These are phyloP conservation scores for Jackrogersella multiformis DNA, from an alignment of 495 filamentous ascomycete genomes.

Conservation along the genomic window DNA sequence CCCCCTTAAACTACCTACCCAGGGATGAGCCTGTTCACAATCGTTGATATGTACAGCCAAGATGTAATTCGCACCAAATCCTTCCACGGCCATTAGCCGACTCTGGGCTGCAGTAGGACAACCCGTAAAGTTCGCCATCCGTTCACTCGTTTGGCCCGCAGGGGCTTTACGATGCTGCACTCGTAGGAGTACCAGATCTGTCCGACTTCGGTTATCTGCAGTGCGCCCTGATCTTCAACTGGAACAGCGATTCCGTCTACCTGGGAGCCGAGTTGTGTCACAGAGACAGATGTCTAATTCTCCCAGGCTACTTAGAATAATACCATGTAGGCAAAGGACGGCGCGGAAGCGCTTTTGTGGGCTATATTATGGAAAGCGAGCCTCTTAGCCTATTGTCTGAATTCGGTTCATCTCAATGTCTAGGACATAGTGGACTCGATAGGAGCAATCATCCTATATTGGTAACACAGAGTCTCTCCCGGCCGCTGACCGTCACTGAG, in stretches of 20 bases:
- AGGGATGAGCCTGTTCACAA: constrained; percentile 1
- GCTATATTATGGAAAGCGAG: constrained; percentile 34
- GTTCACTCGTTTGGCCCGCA: constrained; percentile 34
- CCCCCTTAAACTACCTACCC: neutral
- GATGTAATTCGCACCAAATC: neutral
- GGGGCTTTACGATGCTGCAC: constrained; percentile 44
- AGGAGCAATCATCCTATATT: constrained; percentile 46
- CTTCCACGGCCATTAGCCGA: neutral
- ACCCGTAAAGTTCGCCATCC: constrained; percentile 19
- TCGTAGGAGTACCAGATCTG: constrained; percentile 48
- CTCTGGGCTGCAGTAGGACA: constrained; percentile 8
- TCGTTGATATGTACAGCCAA: neutral
- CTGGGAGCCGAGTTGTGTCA: constrained; percentile 44
- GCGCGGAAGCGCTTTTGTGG: constrained; percentile 27
- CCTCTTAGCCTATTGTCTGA: constrained; percentile 34
- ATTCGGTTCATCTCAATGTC: constrained; percentile 49
- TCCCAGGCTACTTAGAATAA: constrained; percentile 33
- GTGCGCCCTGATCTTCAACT: constrained; percentile 48
- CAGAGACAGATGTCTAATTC: constrained; percentile 46
- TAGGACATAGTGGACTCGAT: constrained; percentile 48
- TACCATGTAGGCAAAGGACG: constrained; percentile 30
- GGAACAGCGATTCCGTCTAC: constrained; percentile 45
- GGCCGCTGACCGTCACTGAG: constrained; percentile 18
- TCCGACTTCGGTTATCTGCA: constrained; percentile 50
- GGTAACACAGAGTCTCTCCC: constrained; percentile 46